These are phyloP conservation scores for Urtica urens DNA, from an alignment of 306 rosid genomes.

Conservation along the genomic window DNA sequence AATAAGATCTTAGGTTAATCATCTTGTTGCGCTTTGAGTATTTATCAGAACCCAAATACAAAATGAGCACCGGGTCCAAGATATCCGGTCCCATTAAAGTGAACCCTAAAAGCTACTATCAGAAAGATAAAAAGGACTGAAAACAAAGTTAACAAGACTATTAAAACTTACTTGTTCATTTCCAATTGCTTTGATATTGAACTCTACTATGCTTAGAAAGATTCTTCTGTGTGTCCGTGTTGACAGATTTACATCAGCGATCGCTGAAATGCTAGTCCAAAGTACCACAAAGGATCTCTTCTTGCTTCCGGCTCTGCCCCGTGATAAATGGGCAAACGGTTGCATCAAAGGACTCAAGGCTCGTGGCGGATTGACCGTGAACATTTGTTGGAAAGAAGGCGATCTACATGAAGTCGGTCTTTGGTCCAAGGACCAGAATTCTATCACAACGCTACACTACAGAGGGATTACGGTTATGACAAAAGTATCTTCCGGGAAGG, in stretches of 20 bases:
- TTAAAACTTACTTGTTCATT: no score
- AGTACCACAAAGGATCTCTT: conserved; percentile 58
- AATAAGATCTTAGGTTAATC: no score
- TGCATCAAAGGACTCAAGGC: conserved; percentile 80
- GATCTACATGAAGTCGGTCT: conserved; percentile 58
- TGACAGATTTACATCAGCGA: conserved; percentile 42
- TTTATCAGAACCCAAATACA: no score
- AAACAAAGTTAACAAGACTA: no score
- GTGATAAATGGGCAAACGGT: conserved; percentile 66
- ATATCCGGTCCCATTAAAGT: no score
- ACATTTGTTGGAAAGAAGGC: conserved; percentile 75
- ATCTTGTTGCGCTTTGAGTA: no score
- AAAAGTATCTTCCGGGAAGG: conserved; percentile 31
- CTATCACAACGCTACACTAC: conserved; percentile 35
- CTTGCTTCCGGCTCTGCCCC: conserved; percentile 74
- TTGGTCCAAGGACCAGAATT: conserved; percentile 42
- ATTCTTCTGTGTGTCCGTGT: no score
- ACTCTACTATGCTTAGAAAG: no score
- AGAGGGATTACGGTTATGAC: conserved; percentile 32
- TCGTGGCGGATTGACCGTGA: conserved; percentile 60
- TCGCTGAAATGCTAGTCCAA: conserved; percentile 80
- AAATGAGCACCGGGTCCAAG: no score
- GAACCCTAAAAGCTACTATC: no score
- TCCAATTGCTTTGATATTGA: no score
- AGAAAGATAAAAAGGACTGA: no score